Conservation (phyloP, 768 basidiomycete genomes). For the Coprinellus micaceus region DNA sequence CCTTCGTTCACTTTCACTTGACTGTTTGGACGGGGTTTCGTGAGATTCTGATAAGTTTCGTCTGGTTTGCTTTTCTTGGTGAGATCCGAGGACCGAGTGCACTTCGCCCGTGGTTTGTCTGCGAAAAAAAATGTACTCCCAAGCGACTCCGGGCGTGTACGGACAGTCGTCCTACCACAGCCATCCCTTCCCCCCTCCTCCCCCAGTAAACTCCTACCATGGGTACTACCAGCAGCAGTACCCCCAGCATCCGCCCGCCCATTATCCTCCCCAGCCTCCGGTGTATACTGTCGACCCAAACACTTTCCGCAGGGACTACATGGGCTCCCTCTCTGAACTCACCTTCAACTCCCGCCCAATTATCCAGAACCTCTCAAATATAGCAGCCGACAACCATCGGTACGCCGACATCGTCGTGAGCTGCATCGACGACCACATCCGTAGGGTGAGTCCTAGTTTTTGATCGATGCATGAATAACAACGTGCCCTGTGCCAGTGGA, state of each 20-base stretch:
- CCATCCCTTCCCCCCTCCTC: constrained; percentile 46
- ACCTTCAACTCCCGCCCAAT: constrained; percentile 93
- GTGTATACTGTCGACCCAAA: constrained; percentile 29
- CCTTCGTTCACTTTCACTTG: constrained; percentile 11
- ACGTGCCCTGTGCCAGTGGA: too few species aligned
- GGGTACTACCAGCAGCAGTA: constrained; percentile 39
- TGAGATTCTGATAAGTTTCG: constrained; percentile 4
- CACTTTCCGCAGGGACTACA: constrained; percentile 64
- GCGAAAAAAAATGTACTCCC: constrained; percentile 9
- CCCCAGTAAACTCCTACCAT: constrained; percentile 33
- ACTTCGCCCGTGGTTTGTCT: constrained; percentile 26
- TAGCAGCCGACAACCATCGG: constrained; percentile 81
- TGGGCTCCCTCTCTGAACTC: constrained; percentile 69
- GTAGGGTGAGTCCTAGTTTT: constrained; percentile 67
- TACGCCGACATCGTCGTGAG: constrained; percentile 78
- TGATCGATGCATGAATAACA: constrained; percentile 3
- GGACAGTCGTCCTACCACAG: constrained; percentile 53
- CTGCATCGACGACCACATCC: constrained; percentile 80
- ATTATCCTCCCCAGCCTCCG: constrained; percentile 35
- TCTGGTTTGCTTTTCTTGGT: constrained; percentile 4
- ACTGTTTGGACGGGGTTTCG: not conserved
- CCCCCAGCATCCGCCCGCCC: constrained; percentile 40
- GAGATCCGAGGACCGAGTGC: not conserved
- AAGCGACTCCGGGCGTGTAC: constrained; percentile 26
- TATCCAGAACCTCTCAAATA: constrained; percentile 89